Conservation (phyloP, 2,329 filamentous ascomycete species). For the Neonectria coccinea region DNA sequence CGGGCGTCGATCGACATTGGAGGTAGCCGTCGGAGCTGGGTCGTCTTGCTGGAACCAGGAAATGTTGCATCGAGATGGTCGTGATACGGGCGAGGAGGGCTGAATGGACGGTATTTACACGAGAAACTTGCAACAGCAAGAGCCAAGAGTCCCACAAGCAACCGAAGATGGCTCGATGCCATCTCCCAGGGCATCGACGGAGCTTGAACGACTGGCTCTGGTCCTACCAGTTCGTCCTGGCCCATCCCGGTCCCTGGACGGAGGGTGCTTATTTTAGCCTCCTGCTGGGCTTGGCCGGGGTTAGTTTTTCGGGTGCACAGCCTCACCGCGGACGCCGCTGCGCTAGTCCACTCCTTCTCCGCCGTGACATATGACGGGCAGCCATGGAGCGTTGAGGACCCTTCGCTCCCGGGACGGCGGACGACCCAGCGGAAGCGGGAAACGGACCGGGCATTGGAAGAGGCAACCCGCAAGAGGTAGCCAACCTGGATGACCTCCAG, state of each 20-base stretch:
- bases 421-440: not conserved
- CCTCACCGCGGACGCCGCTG: slow-evolving; percentile 27
- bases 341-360: slow-evolving; percentile 4
- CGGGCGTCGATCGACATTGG: slow-evolving; percentile 9
- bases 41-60: not conserved
- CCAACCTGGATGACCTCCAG: not conserved
- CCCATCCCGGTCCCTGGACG: slow-evolving; percentile 23
- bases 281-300: slow-evolving; percentile 10
- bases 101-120: slow-evolving; percentile 21
- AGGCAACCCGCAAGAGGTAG: not conserved
- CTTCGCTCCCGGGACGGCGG: not conserved
- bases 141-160: slow-evolving; percentile 7
- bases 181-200: slow-evolving; percentile 8
- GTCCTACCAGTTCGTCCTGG: slow-evolving; percentile 19
- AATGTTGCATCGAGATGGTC: not conserved
- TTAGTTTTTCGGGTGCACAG: slow-evolving; percentile 30
- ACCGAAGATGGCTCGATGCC: slow-evolving; percentile 21
- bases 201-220: slow-evolving; percentile 21
- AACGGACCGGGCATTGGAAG: not conserved
- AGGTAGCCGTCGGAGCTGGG: slow-evolving; percentile 15
- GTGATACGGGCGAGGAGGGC: slow-evolving; percentile 13
- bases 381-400: not conserved
- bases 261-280: slow-evolving; percentile 28
- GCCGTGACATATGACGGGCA: slow-evolving; percentile 23
- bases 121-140: slow-evolving; percentile 7